phyloP scores from a whole-genome alignment of 2,329 filamentous ascomycete species.

The Paraphoma chrysanthemicola region DNA sequence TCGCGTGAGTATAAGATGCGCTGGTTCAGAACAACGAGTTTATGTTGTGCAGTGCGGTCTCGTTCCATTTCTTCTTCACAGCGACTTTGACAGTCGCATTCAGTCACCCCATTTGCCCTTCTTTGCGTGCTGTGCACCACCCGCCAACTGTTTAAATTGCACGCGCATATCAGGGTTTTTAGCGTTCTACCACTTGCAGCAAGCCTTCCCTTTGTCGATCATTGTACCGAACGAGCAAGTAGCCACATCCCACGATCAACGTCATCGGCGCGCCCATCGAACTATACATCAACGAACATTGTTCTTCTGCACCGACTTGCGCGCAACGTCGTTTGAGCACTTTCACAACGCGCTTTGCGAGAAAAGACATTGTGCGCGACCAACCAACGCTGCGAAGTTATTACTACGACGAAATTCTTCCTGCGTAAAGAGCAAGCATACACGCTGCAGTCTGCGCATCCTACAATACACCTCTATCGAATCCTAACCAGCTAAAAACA shows the following conservation, averaged over 20 bases:
- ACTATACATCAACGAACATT: constrained; percentile 1
- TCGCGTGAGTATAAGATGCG: constrained; percentile 16
- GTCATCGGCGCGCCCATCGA: constrained; percentile 20
- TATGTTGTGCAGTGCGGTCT: background rate
- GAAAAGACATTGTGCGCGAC: too few species aligned
- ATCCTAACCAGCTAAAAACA: background rate
- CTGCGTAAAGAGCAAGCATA: background rate
- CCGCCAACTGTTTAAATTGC: constrained; percentile 9
- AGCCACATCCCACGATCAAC: constrained; percentile 15
- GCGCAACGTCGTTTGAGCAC: background rate
- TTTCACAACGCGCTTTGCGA: too few species aligned
- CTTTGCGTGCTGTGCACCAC: constrained; percentile 1
- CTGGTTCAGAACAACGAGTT: constrained; percentile 3
- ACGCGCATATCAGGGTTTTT: background rate
- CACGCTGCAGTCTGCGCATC: background rate
- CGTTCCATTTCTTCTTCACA: constrained; percentile 6
- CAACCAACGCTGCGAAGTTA: background rate
- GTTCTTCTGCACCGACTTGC: background rate
- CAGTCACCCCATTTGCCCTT: background rate
- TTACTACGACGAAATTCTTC: background rate
- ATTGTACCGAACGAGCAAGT: constrained; percentile 28
- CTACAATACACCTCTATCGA: background rate
- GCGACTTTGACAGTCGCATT: constrained; percentile 21
- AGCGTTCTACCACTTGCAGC: constrained; percentile 3
- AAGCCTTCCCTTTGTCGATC: constrained; percentile 32